phyloP scores from a whole-genome alignment of 1,284 basidiomycete species.

The Neolentinus lepideus region DNA sequence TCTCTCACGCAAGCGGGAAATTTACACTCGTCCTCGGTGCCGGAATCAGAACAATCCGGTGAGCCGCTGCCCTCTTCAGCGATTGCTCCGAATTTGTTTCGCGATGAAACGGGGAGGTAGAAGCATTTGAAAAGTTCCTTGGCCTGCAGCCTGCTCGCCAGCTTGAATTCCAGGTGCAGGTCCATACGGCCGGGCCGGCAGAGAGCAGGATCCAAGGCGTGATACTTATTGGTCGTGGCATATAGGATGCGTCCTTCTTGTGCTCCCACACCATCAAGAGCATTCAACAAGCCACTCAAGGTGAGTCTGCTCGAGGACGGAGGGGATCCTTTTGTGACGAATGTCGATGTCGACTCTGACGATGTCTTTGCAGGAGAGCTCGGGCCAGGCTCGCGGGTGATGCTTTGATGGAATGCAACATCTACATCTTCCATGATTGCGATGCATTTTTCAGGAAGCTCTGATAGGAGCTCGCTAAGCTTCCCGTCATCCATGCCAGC shows the following conservation, averaged over 20 bases:
- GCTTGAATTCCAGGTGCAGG: slow-evolving; percentile 66
- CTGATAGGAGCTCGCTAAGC: slow-evolving; percentile 53
- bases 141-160: slow-evolving; percentile 62
- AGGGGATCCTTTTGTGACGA: neutral
- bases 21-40: too few relatives aligned
- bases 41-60: too few relatives aligned
- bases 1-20: too few relatives aligned
- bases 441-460: slow-evolving; percentile 63
- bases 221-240: slow-evolving; percentile 71
- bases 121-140: slow-evolving; percentile 39
- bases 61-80: too few relatives aligned
- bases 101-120: too few relatives aligned
- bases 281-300: slow-evolving; percentile 67
- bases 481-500: slow-evolving; percentile 59
- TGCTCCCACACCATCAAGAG: slow-evolving; percentile 68
- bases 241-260: slow-evolving; percentile 73
- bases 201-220: slow-evolving; percentile 61
- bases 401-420: slow-evolving; percentile 55
- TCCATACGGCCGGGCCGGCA: slow-evolving; percentile 77
- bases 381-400: slow-evolving; percentile 38
- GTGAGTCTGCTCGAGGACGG: slow-evolving; percentile 33
- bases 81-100: too few relatives aligned
- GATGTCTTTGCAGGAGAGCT: neutral
- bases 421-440: slow-evolving; percentile 80
- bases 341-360: neutral